Conservation (phyloP, 768 basidiomycete genomes). For the Agaricus subrufescens region DNA sequence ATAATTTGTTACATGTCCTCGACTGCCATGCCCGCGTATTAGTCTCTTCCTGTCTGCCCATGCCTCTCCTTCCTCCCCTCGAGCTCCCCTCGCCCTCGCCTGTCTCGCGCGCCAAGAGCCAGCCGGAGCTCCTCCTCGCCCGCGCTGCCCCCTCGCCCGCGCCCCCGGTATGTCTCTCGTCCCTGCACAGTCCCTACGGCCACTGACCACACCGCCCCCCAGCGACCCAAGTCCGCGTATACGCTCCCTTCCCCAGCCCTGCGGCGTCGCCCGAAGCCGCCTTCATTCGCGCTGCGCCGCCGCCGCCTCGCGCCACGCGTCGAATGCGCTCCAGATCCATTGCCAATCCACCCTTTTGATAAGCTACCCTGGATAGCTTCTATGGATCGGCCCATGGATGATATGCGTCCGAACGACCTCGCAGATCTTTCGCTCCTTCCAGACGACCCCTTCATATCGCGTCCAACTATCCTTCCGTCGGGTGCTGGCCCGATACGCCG, state of each 20-base stretch:
- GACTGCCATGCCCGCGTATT: slow-evolving; percentile 42
- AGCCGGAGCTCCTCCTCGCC: too few species aligned
- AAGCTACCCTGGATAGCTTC: slow-evolving; percentile 64
- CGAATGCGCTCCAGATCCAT: slow-evolving; percentile 19
- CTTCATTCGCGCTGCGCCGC: slow-evolving; percentile 21
- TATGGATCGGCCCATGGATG: slow-evolving; percentile 42
- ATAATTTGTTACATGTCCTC: slow-evolving; percentile 14
- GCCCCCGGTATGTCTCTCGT: slow-evolving; percentile 13
- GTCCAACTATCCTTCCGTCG: slow-evolving; percentile 17
- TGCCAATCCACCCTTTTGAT: slow-evolving; percentile 45
- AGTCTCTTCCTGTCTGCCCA: slow-evolving; percentile 15
- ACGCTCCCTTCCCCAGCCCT: slow-evolving; percentile 22
- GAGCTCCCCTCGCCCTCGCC: background rate
- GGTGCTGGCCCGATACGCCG: slow-evolving; percentile 55
- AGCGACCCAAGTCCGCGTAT: background rate
- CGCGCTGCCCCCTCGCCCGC: slow-evolving; percentile 22
- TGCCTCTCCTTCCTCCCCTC: slow-evolving; percentile 14
- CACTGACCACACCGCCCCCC: background rate
- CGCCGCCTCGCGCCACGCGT: slow-evolving; percentile 25
- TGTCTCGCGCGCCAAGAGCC: too few species aligned
- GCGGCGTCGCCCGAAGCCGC: slow-evolving; percentile 32
- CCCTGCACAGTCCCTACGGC: background rate
- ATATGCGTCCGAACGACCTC: slow-evolving; percentile 44
- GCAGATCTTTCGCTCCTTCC: slow-evolving; percentile 65
- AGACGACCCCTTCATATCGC: slow-evolving; percentile 11